These are phyloP conservation scores for Trypanosoma mega DNA, from an alignment of 208 protist species.

Conservation along the genomic window DNA sequence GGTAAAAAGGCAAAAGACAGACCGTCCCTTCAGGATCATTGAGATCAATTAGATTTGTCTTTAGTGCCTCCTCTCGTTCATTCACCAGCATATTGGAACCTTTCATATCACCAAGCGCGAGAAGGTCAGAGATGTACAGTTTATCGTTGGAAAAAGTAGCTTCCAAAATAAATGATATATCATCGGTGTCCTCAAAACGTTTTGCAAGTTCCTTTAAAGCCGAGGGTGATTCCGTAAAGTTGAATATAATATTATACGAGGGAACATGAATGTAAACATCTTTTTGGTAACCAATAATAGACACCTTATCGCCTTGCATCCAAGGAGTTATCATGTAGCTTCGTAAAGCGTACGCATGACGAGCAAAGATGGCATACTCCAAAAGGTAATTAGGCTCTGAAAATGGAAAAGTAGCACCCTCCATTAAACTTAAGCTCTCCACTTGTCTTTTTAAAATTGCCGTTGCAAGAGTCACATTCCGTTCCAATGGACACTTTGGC, in stretches of 20 bases:
- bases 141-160: conserved; percentile 57
- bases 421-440: conserved; percentile 25
- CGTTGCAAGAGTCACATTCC: conserved; percentile 46
- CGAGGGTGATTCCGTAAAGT: conserved; percentile 25
- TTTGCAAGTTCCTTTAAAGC: conserved; percentile 8
- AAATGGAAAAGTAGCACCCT: conserved; percentile 62
- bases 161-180: conserved; percentile 66
- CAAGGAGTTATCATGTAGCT: conserved; percentile 73
- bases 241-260: conserved; percentile 75
- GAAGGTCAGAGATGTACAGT: conserved; percentile 82
- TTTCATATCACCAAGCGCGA: conserved; percentile 48
- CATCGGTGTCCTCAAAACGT: conserved; percentile 9
- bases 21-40: conserved; percentile 33
- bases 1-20: conserved; percentile 65
- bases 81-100: conserved; percentile 56
- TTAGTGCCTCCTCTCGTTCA: conserved; percentile 62
- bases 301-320: conserved; percentile 79
- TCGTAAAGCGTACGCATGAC: conserved; percentile 52
- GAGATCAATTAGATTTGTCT: conserved; percentile 50
- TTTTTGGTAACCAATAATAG: conserved; percentile 64
- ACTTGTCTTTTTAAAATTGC: conserved; percentile 53
- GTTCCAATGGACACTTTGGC: conserved; percentile 51
- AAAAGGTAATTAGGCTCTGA: conserved; percentile 81
- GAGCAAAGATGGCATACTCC: conserved; percentile 79
- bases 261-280: conserved; percentile 74